Base-by-base conservation (phyloP, 805 yeast genomes). In the Candida hispaniensis region DNA sequence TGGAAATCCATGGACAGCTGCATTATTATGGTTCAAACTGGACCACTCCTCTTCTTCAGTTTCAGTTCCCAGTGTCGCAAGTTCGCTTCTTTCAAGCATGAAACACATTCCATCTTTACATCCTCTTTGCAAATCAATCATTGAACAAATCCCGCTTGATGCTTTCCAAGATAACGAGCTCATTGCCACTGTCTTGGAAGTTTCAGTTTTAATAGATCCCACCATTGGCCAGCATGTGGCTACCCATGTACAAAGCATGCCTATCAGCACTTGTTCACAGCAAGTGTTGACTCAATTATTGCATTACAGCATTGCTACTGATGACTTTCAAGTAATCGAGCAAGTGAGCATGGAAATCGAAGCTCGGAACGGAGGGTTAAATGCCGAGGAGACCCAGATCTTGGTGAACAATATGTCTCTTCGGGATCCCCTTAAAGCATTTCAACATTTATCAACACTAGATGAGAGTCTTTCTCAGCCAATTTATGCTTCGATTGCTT, bases 1-100 rank as follows among this genome's bases (percentile, higher is more conserved):
- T 1, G 36, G 28, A 2, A 32, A 32, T 7, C 36, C 36, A n/a
- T 32, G 36, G 36, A 28, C 18, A 3, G 36, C 36, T 6, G 36
- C 36, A 1, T 12, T 13, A 6, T 7, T 32, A 4, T 32, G 36
- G 36, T n/a, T n/a, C n/a, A 14, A 17, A 7, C 14, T 22, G 18
- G 17, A 23, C 18, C 10, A 10, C 2, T 23, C 28, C 4, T 4
- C 7, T 1, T 21, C 18, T 10, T 18, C 18, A 11, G 14, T 12
- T 1, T 3, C 6, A 2, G 6, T 32, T 6, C 28, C 27, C 2
- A 21, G 13, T 2, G 5, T 28, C 3, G 14, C 23, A 2, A 3
- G 23, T 3, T 22, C 28, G 1, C 6, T 18, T 6, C 17, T 32
- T 27, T 18, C 24, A 3, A 8, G 18, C 2, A 32, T 32, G 14